Base-by-base conservation (phyloP, 495 filamentous ascomycete genomes). In the Penicillium herquei region DNA sequence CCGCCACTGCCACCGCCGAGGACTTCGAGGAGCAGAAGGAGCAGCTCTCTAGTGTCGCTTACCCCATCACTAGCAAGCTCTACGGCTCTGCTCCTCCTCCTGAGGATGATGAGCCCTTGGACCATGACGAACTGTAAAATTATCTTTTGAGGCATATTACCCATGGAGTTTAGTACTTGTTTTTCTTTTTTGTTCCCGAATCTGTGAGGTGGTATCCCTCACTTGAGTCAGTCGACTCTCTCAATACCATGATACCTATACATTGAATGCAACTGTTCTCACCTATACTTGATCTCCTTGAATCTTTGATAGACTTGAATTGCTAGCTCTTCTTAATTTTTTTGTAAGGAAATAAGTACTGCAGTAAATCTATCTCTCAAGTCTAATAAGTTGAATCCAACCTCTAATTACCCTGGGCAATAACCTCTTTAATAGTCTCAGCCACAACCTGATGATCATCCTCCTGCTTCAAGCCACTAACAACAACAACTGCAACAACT, bases 1-100 rank as follows among this genome's bases (percentile, higher is more conserved):
- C 84, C 58, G 83, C 84, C 55, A 88, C 88, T 48, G 94, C 94
- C 54, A 84, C 81, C 56, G 80, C 86, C 50, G 95, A 98, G 81
- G 94, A 98, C 79, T 97, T 97, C 64, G 91, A 96, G 72, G 94
- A 99, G 84, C 92, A 98, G 80, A 96, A 93, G 83, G 93, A 99
- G 87, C 96, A 96, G 81, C 85, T 99, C 60, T 93, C 88, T 65
- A 86, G 87, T 75, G 89, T 97, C 52, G 94, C 94, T 18, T 97
- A 98, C 79, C 94, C 94, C 34, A 99, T 99, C 78, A 99, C 94
- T 66, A 93, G 88, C 81, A 99, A 99, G 84, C 78, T 96, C 49
- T 96, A 98, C 78, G 80, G 85, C 68, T 84, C 83, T 63, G 84
- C 58, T 47, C 54, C 65, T 64, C 65, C 79, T 58, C 83, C 83